phyloP scores from a whole-genome alignment of 805 yeast species.

The Saccharomycopsis selenospora region DNA sequence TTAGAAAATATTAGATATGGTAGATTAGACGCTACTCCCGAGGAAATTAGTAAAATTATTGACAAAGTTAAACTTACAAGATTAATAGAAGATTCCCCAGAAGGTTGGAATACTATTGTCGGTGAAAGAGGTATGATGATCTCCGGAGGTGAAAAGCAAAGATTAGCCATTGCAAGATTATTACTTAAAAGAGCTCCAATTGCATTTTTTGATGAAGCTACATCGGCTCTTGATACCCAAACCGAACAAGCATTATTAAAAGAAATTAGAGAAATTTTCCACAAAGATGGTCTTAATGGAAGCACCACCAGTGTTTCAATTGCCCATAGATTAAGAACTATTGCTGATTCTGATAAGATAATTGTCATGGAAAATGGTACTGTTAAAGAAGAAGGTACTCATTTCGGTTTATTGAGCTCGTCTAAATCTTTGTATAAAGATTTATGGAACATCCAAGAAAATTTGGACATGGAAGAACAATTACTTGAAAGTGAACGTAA shows the following conservation, averaged over 20 bases:
- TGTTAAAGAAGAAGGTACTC: slow-evolving; percentile 87
- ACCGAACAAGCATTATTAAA: slow-evolving; percentile 80
- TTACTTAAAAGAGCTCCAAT: slow-evolving; percentile 79
- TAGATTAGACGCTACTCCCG: slow-evolving; percentile 60
- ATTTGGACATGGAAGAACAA: slow-evolving; percentile 44
- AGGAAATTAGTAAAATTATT: slow-evolving; percentile 60
- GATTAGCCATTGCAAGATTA: slow-evolving; percentile 90
- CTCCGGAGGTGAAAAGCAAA: slow-evolving; percentile 97
- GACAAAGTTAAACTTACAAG: slow-evolving; percentile 60
- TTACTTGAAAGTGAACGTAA: slow-evolving; percentile 27
- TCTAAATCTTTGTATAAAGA: slow-evolving; percentile 62
- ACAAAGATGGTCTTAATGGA: slow-evolving; percentile 24
- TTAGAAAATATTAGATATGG: slow-evolving; percentile 87
- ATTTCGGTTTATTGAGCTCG: slow-evolving; percentile 47
- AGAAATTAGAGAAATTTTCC: slow-evolving; percentile 66
- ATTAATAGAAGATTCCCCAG: slow-evolving; percentile 66
- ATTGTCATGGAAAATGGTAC: slow-evolving; percentile 74
- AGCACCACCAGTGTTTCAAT: slow-evolving; percentile 75
- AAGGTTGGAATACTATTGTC: slow-evolving; percentile 77
- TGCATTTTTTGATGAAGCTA: slow-evolving; percentile 94
- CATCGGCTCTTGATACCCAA: slow-evolving; percentile 93
- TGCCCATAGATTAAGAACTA: slow-evolving; percentile 90
- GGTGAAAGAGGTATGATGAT: slow-evolving; percentile 99
- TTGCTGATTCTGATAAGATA: slow-evolving; percentile 90
- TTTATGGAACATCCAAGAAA: slow-evolving; percentile 91